Evolutionary conservation across 495 filamentous ascomycete genomes (phyloP).

Genomic region (Jackrogersella multiformis): DNA sequence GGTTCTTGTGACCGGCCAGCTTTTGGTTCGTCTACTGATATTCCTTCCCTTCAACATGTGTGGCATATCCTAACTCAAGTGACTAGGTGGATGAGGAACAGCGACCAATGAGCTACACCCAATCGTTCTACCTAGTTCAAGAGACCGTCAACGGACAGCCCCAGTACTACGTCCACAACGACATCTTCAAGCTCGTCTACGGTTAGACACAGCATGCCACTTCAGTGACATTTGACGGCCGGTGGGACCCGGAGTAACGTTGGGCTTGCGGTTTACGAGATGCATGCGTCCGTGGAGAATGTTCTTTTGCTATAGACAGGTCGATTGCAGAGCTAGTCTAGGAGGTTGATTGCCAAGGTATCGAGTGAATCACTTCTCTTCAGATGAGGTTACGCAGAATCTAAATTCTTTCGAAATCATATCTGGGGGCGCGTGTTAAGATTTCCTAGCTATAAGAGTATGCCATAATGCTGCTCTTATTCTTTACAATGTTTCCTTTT

Average conservation of each 20-base stretch:
- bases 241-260: background rate
- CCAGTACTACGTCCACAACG: constrained; percentile 87
- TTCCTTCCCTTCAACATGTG: background rate
- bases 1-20: constrained; percentile 83
- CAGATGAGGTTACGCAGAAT: constrained; percentile 22
- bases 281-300: background rate
- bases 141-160: constrained; percentile 60
- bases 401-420: background rate
- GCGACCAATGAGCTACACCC: constrained; percentile 83
- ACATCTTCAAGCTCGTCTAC: constrained; percentile 89
- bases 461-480: background rate
- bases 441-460: background rate
- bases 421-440: background rate
- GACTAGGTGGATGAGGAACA: constrained; percentile 81
- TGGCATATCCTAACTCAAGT: constrained; percentile 10
- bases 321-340: constrained; percentile 12
- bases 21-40: constrained; percentile 66
- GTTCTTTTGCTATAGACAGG: constrained; percentile 30
- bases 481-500: background rate
- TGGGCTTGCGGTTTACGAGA: background rate
- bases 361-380: constrained; percentile 15
- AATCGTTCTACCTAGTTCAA: constrained; percentile 82
- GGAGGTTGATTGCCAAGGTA: constrained; percentile 4
- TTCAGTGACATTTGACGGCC: background rate
- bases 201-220: constrained; percentile 38